phyloP scores from a whole-genome alignment of 2,329 filamentous ascomycete species.

The Plectosphaerella plurivora region DNA sequence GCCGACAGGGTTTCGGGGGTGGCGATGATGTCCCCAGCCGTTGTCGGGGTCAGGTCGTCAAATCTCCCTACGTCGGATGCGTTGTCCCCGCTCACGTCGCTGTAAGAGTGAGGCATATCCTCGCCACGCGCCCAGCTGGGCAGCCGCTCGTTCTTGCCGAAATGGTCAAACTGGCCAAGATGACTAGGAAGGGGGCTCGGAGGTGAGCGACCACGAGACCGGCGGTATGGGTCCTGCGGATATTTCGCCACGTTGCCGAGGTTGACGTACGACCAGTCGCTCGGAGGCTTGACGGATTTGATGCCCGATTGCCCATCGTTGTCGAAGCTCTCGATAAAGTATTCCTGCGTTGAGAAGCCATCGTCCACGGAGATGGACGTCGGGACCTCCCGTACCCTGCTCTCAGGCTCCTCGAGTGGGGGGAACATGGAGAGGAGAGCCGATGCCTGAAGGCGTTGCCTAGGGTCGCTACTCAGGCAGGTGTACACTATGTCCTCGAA shows the following conservation, averaged over 20 bases:
- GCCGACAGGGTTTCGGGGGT: too few relatives aligned
- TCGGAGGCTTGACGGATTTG: slow-evolving; percentile 34
- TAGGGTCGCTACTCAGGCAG: slow-evolving; percentile 72
- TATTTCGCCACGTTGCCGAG: slow-evolving; percentile 26
- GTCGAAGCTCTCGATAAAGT: slow-evolving; percentile 29
- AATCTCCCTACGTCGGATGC: slow-evolving; percentile 5
- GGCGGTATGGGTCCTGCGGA: slow-evolving; percentile 39
- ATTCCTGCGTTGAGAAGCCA: slow-evolving; percentile 31
- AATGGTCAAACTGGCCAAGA: slow-evolving; percentile 28
- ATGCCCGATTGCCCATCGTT: slow-evolving; percentile 27
- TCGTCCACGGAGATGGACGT: slow-evolving; percentile 36
- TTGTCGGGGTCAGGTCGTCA: slow-evolving; percentile 9
- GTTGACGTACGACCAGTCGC: slow-evolving; percentile 37
- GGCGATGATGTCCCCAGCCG: slow-evolving; percentile 5
- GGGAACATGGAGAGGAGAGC: slow-evolving; percentile 70
- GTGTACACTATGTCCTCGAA: slow-evolving; percentile 71
- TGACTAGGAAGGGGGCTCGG: slow-evolving; percentile 45
- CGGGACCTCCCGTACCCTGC: slow-evolving; percentile 5
- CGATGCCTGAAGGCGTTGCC: slow-evolving; percentile 67
- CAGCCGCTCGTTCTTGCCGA: slow-evolving; percentile 19
- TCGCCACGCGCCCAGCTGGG: slow-evolving; percentile 32
- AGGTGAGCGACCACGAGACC: slow-evolving; percentile 48
- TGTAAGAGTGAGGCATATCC: slow-evolving; percentile 34
- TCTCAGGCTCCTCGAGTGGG: background rate
- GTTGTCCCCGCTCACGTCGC: slow-evolving; percentile 23